Conservation (phyloP, 2,329 filamentous ascomycete genomes). For the Cladosporium velox region DNA sequence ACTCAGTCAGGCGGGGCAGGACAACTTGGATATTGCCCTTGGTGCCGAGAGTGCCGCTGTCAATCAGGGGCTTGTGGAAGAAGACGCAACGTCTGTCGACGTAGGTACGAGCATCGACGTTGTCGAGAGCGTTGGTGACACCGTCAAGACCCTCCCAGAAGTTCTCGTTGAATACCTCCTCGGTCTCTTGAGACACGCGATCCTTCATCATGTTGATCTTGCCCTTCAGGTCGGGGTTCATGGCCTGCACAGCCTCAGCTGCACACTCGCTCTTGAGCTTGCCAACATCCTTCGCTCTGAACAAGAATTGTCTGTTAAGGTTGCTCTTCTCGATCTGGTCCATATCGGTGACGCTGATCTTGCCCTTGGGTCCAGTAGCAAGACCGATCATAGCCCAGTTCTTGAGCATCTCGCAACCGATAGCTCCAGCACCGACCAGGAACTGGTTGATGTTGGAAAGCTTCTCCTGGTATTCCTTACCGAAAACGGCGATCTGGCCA, state of each 20-base stretch:
- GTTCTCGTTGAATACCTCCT: slow-evolving; percentile 88
- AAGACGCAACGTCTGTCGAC: slow-evolving; percentile 96
- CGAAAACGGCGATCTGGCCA: slow-evolving; percentile 95
- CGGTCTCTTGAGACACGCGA: slow-evolving; percentile 86
- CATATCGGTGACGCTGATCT: slow-evolving; percentile 94
- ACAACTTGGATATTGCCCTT: slow-evolving; percentile 99
- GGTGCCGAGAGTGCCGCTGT: slow-evolving; percentile 96
- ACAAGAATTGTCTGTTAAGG: slow-evolving; percentile 94
- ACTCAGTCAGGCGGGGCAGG: slow-evolving; percentile 87
- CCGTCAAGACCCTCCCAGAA: slow-evolving; percentile 89
- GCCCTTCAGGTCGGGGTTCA: slow-evolving; percentile 90
- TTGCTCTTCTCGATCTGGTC: slow-evolving; percentile 99
- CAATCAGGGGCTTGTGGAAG: slow-evolving; percentile 94
- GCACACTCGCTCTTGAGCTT: slow-evolving; percentile 96
- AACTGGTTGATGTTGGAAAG: slow-evolving; percentile 88
- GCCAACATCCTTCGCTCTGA: slow-evolving; percentile 90
- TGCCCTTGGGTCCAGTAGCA: slow-evolving; percentile 81
- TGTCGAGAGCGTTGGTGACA: slow-evolving; percentile 96
- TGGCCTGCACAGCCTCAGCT: slow-evolving; percentile 81
- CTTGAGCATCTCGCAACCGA: slow-evolving; percentile 98
- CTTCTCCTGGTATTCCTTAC: slow-evolving; percentile 90
- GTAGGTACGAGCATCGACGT: slow-evolving; percentile 94
- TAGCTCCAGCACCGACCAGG: slow-evolving; percentile 92
- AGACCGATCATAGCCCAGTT: slow-evolving; percentile 99
- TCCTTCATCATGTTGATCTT: slow-evolving; percentile 87